These are phyloP conservation scores for Coprinopsis sp. DNA, from an alignment of 768 basidiomycete species.

Conservation along the genomic window DNA sequence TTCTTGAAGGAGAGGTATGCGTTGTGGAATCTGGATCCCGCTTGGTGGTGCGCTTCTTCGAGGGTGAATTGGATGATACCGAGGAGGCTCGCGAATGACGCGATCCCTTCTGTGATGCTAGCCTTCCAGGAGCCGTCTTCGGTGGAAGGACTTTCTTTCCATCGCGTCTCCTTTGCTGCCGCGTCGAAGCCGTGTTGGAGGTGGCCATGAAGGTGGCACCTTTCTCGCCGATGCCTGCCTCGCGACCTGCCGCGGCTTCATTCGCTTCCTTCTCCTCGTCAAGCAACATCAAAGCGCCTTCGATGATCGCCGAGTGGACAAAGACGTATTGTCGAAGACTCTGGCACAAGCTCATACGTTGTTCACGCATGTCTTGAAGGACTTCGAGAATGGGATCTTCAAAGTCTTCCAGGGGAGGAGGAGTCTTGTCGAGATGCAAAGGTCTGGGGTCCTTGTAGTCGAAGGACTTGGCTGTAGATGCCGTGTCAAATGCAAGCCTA, in stretches of 20 bases:
- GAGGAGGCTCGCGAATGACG: slow-evolving; percentile 8
- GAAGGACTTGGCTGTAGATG: slow-evolving; percentile 26
- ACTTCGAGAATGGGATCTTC: slow-evolving; percentile 77
- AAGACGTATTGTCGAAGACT: slow-evolving; percentile 93
- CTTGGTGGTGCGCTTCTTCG: slow-evolving; percentile 3
- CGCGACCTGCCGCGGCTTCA: slow-evolving; percentile 12
- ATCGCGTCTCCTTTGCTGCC: not conserved
- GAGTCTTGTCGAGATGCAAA: slow-evolving; percentile 50
- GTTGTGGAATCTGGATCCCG: not conserved
- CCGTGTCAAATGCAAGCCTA: not conserved
- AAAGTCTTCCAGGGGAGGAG: slow-evolving; percentile 56
- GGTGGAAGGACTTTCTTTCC: slow-evolving; percentile 5
- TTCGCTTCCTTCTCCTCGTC: slow-evolving; percentile 58
- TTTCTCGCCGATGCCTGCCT: slow-evolving; percentile 14
- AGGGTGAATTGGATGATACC: slow-evolving; percentile 6
- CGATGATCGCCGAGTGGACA: slow-evolving; percentile 81
- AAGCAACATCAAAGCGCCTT: slow-evolving; percentile 71
- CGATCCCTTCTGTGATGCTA: slow-evolving; percentile 3
- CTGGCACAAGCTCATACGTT: slow-evolving; percentile 95
- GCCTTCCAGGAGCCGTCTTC: slow-evolving; percentile 2
- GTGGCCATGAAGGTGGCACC: slow-evolving; percentile 8
- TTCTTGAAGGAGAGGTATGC: not conserved
- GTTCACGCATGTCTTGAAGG: slow-evolving; percentile 91
- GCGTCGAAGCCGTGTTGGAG: not conserved
- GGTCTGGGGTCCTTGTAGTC: slow-evolving; percentile 62